These are phyloP conservation scores for Chondrus crispus DNA, from an alignment of 23 red algal species.

Conservation along the genomic window DNA sequence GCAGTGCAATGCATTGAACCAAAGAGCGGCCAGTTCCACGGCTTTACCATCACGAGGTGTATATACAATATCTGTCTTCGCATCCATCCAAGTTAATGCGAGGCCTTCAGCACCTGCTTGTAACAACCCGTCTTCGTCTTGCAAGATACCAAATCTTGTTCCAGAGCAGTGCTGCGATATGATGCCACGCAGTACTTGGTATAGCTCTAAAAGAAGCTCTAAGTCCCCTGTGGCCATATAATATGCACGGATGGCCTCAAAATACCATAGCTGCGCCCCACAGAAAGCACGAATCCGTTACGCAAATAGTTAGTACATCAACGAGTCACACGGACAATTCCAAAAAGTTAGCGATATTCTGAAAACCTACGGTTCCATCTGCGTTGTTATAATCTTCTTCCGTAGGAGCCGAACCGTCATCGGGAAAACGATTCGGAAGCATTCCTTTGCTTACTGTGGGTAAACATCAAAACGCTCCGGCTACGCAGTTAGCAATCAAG, in stretches of 20 bases:
- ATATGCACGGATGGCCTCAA: constrained; percentile 58
- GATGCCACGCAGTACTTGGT: constrained; percentile 42
- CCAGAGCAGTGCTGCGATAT: constrained; percentile 43
- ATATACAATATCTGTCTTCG: constrained; percentile 52
- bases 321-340: too few relatives aligned
- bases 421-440: constrained; percentile 63
- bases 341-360: too few relatives aligned
- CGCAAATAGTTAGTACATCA: not conserved
- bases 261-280: constrained; percentile 41
- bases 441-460: constrained; percentile 51
- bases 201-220: constrained; percentile 47
- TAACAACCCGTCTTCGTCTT: constrained; percentile 47
- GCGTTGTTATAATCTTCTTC: constrained; percentile 58
- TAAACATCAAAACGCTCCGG: not conserved
- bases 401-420: constrained; percentile 60
- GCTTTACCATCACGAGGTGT: constrained; percentile 52
- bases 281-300: not conserved
- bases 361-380: constrained; percentile 55
- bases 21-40: constrained; percentile 43
- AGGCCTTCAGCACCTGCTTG: constrained; percentile 30
- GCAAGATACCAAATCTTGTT: constrained; percentile 54
- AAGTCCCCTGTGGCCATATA: constrained; percentile 51
- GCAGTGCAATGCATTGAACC: constrained; percentile 55
- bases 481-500: not conserved
- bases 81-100: constrained; percentile 61